Conservation (phyloP, 495 filamentous ascomycete genomes). For the Lophium mytilinum region DNA sequence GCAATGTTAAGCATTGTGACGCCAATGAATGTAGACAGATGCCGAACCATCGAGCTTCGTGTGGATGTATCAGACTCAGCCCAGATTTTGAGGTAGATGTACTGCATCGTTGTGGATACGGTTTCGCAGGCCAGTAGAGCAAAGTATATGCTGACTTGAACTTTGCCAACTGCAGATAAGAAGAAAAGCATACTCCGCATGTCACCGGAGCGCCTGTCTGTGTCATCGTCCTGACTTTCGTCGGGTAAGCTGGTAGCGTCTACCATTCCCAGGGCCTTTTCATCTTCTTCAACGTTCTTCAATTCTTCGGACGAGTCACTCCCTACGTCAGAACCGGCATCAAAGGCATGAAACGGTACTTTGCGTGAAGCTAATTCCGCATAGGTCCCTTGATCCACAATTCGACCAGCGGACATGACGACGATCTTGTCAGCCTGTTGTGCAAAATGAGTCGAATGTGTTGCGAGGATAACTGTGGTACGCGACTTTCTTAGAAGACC, state of each 20-base stretch:
- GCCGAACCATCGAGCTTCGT: neutral
- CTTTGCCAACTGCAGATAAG: conserved; percentile 5
- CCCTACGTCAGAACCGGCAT: neutral
- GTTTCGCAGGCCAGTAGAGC: neutral
- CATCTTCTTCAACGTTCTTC: neutral
- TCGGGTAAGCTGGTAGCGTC: no score
- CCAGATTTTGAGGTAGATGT: conserved; percentile 18
- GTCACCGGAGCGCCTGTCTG: conserved; percentile 12
- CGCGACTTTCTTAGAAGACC: conserved; percentile 31
- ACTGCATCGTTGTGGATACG: conserved; percentile 7
- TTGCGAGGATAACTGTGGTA: conserved; percentile 37
- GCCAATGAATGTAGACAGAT: conserved; percentile 9
- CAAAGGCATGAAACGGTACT: neutral
- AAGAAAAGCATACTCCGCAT: conserved; percentile 8
- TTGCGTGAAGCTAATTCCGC: neutral
- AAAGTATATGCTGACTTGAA: conserved; percentile 8
- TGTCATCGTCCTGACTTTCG: conserved; percentile 7
- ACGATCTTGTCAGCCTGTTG: conserved; percentile 5
- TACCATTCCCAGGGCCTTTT: no score
- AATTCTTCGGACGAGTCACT: neutral
- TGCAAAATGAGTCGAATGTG: conserved; percentile 15
- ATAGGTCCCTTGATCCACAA: conserved; percentile 6
- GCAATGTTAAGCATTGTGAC: conserved; percentile 8
- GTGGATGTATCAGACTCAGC: conserved; percentile 7
- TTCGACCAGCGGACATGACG: conserved; percentile 2